Evolutionary conservation across 2,329 filamentous ascomycete species (phyloP).

Genomic region (Trichoderma aggressivum): DNA sequence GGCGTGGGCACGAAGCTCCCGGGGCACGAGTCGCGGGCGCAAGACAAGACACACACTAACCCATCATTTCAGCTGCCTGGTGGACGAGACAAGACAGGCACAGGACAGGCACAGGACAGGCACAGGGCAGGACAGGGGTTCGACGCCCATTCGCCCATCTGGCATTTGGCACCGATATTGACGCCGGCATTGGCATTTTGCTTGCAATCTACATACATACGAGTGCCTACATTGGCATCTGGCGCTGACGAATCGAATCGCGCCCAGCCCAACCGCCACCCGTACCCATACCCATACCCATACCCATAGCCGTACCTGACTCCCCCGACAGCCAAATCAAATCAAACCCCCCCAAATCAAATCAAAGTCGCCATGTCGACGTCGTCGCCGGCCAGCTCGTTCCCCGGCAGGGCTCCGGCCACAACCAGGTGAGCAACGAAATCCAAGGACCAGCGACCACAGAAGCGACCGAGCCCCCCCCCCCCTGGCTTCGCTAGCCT

Average conservation of each 20-base stretch:
- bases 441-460: not conserved
- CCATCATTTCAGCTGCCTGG: not conserved
- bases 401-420: constrained; percentile 13
- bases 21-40: constrained; percentile 7
- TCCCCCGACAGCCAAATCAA: constrained; percentile 32
- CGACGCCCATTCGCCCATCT: not conserved
- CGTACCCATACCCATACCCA: no score
- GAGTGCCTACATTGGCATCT: not conserved
- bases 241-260: constrained; percentile 26
- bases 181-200: not conserved
- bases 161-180: not conserved
- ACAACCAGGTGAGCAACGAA: constrained; percentile 14
- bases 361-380: constrained; percentile 16
- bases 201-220: not conserved
- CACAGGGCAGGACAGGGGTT: not conserved
- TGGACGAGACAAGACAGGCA: no score
- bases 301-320: constrained; percentile 50
- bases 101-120: no score
- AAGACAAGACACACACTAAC: not conserved
- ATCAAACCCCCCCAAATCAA: not conserved
- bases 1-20: constrained; percentile 14
- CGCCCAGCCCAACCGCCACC: constrained; percentile 21
- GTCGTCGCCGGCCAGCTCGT: constrained; percentile 8
- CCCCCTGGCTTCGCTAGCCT: constrained; percentile 9
- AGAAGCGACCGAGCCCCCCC: not conserved